Conservation (phyloP, 2,329 filamentous ascomycete genomes). For the Sordariomycetes sp. region DNA sequence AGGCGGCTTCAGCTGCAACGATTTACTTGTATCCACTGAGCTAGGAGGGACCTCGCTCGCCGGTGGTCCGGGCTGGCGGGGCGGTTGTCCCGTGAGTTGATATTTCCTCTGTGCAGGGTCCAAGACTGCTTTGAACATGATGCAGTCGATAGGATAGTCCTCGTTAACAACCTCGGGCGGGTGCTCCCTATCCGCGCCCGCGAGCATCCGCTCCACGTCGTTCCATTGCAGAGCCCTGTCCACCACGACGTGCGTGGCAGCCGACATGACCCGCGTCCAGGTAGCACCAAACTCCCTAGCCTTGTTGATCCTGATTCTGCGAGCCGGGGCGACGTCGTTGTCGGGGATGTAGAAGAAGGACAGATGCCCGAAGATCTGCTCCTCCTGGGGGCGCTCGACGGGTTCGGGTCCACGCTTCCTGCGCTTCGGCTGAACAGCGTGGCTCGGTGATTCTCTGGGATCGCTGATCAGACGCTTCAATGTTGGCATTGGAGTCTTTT, state of each 20-base stretch:
- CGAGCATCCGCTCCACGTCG: constrained; percentile 47
- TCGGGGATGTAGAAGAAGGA: constrained; percentile 74
- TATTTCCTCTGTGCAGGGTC: constrained; percentile 53
- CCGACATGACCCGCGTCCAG: constrained; percentile 52
- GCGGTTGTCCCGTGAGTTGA: constrained; percentile 39
- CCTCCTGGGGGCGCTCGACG: constrained; percentile 37
- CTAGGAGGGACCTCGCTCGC: constrained; percentile 3
- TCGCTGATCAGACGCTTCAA: constrained; percentile 6
- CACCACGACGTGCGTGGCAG: constrained; percentile 70
- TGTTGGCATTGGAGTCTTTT: constrained; percentile 19
- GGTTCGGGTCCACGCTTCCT: constrained; percentile 32
- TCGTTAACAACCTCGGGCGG: constrained; percentile 52
- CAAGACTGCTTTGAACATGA: constrained; percentile 46
- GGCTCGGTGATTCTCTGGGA: constrained; percentile 13
- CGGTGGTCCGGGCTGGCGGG: neutral
- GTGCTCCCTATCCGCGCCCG: constrained; percentile 7
- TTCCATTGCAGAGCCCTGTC: constrained; percentile 59
- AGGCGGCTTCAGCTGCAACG: constrained; percentile 39
- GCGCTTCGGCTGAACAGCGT: constrained; percentile 27
- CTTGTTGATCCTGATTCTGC: constrained; percentile 64
- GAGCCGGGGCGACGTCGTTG: constrained; percentile 58
- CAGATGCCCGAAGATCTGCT: constrained; percentile 49
- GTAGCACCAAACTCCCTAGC: constrained; percentile 65
- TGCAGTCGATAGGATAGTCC: constrained; percentile 59
- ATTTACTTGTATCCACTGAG: constrained; percentile 17